Evolutionary conservation across 345 rosid species (phyloP).

Genomic region (Hypericum androsaemum): DNA sequence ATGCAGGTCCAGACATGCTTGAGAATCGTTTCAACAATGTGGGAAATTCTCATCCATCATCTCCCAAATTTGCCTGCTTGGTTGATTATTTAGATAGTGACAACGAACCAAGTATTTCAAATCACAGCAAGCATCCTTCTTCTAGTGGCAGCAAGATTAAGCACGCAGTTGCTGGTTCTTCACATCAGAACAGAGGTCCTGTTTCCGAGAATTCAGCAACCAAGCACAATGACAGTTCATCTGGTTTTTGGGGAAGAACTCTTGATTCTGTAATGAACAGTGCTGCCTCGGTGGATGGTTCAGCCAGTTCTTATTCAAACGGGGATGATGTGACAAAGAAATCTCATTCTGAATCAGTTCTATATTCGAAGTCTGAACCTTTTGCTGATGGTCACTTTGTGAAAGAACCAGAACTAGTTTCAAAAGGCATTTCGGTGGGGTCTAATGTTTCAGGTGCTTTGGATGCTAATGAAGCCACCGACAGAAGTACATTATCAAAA

Average conservation of each 20-base stretch:
- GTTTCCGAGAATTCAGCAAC: conserved; percentile 20
- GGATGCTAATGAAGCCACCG: conserved; percentile 13
- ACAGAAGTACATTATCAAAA: conserved; percentile 18
- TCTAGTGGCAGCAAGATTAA: conserved; percentile 19
- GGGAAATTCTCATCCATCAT: conserved; percentile 34
- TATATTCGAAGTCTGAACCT: conserved; percentile 34
- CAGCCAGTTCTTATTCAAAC: conserved; percentile 17
- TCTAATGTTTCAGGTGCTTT: conserved; percentile 14
- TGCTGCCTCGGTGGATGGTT: conserved; percentile 17
- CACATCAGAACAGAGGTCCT: conserved; percentile 15
- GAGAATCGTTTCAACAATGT: conserved; percentile 26
- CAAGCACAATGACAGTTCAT: conserved; percentile 22
- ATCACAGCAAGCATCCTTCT: conserved; percentile 21
- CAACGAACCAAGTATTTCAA: conserved; percentile 20
- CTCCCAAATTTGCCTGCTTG: conserved; percentile 69
- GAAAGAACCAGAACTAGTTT: not conserved
- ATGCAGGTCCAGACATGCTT: conserved; percentile 23
- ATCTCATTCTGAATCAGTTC: conserved; percentile 29
- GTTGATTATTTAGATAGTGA: conserved; percentile 45
- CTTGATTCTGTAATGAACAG: conserved; percentile 26
- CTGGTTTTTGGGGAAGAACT: conserved; percentile 54
- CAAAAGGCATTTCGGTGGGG: too few relatives aligned
- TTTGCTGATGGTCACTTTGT: conserved; percentile 16
- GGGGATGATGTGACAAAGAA: conserved; percentile 16
- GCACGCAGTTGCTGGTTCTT: conserved; percentile 19